phyloP scores from a whole-genome alignment of 2,329 filamentous ascomycete species.

The Cladobotryum protrusum region DNA sequence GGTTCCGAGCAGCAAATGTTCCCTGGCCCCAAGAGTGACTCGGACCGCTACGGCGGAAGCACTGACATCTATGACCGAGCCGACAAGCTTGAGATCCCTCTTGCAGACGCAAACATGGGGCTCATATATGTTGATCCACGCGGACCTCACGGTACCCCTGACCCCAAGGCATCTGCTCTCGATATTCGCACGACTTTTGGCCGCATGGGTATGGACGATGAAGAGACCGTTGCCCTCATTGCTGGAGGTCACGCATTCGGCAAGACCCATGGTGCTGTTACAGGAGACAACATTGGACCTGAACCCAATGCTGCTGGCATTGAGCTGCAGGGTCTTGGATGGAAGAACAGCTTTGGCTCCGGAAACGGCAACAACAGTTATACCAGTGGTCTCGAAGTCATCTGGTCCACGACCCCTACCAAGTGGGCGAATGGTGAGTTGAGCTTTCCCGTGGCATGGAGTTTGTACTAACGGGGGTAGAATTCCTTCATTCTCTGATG shows the following conservation, averaged over 20 bases:
- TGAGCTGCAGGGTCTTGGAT: constrained; percentile 64
- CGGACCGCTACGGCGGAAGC: constrained; percentile 59
- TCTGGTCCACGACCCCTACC: constrained; percentile 67
- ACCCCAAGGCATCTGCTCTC: constrained; percentile 59
- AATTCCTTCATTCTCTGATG: constrained; percentile 69
- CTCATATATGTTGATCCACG: constrained; percentile 78
- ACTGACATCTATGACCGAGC: constrained; percentile 48
- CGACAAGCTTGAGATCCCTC: constrained; percentile 55
- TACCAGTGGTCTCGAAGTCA: constrained; percentile 70
- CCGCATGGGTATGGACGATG: constrained; percentile 77
- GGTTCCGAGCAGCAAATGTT: constrained; percentile 63
- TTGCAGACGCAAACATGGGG: constrained; percentile 62
- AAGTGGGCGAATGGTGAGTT: constrained; percentile 33
- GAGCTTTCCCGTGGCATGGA: not conserved
- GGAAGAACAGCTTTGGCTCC: constrained; percentile 56
- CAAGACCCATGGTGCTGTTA: constrained; percentile 70
- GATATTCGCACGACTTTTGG: constrained; percentile 70
- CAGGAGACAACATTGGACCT: constrained; percentile 51
- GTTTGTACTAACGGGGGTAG: constrained; percentile 35
- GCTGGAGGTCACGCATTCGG: constrained; percentile 72
- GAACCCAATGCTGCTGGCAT: constrained; percentile 61
- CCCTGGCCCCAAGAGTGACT: constrained; percentile 49
- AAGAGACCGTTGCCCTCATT: constrained; percentile 73
- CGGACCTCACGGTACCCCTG: constrained; percentile 64
- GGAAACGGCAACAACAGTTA: constrained; percentile 65